phyloP scores from a whole-genome alignment of 2,329 filamentous ascomycete species.

The Neofusicoccum sp. region DNA sequence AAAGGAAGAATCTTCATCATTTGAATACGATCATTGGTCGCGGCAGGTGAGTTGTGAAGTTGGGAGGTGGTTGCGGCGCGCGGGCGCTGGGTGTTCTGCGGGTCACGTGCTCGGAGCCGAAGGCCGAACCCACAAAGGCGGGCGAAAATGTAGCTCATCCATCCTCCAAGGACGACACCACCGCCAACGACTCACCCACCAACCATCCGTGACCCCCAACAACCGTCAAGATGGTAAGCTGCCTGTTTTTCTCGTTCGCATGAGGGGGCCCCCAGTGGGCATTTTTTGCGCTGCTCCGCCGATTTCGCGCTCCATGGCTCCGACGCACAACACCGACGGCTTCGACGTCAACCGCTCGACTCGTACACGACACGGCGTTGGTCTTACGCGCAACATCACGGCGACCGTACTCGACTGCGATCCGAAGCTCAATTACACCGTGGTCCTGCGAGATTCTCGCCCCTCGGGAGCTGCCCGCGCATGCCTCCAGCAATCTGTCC shows the following conservation, averaged over 20 bases:
- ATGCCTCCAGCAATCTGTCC: not conserved
- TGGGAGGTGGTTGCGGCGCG: not conserved
- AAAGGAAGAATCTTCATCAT: not conserved
- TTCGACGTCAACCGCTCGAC: not conserved
- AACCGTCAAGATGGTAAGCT: conserved; percentile 43
- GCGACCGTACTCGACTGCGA: not conserved
- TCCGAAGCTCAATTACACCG: not conserved
- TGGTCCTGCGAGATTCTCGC: not conserved
- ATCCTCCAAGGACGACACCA: conserved; percentile 29
- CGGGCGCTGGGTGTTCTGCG: not conserved
- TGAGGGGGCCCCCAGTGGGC: not conserved
- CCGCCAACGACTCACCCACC: conserved; percentile 27
- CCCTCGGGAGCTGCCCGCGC: not conserved
- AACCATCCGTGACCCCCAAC: conserved; percentile 34
- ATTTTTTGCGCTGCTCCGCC: not conserved
- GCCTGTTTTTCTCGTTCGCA: not conserved
- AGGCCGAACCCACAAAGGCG: conserved; percentile 33
- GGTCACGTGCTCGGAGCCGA: conserved; percentile 10
- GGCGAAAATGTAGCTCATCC: conserved; percentile 24
- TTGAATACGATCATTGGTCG: not conserved
- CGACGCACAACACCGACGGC: not conserved
- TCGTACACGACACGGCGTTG: not conserved
- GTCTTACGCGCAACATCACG: not conserved
- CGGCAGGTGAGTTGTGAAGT: no score
- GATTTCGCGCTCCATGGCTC: not conserved